These are phyloP conservation scores for Pseudonitzschia multiseries DNA, from an alignment of 108 stramenopile genomes.

Conservation along the genomic window DNA sequence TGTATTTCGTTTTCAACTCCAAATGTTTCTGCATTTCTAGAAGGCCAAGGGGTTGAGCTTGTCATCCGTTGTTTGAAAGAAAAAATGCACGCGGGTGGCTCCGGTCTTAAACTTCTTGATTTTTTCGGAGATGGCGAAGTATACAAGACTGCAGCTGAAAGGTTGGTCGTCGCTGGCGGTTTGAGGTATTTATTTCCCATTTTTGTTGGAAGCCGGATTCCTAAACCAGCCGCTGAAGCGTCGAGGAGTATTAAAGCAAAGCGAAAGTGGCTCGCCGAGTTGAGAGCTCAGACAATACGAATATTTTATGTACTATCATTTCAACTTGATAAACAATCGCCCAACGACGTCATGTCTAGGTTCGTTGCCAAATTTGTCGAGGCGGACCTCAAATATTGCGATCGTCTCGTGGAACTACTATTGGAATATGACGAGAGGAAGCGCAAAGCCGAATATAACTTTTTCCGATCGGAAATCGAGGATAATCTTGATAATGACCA, in stretches of 20 bases:
- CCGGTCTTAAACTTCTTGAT: conserved; percentile 56
- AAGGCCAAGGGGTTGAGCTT: conserved; percentile 71
- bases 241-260: conserved; percentile 51
- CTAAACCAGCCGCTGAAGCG: conserved; percentile 47
- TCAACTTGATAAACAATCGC: conserved; percentile 57
- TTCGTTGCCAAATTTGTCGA: conserved; percentile 75
- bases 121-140: conserved; percentile 47
- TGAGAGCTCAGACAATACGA: conserved; percentile 56
- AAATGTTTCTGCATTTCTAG: conserved; percentile 63
- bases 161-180: conserved; percentile 59
- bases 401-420: conserved; percentile 71
- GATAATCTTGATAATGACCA: conserved; percentile 46
- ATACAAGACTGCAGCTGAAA: conserved; percentile 59
- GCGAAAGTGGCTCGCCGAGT: conserved; percentile 54
- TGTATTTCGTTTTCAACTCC: conserved; percentile 49
- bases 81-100: conserved; percentile 70
- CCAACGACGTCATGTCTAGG: conserved; percentile 61
- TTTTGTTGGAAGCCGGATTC: conserved; percentile 57
- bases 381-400: conserved; percentile 72
- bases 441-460: conserved; percentile 74
- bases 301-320: conserved; percentile 67
- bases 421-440: conserved; percentile 68
- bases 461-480: conserved; percentile 57
- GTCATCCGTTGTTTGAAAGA: conserved; percentile 74
- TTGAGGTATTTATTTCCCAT: conserved; percentile 73